These are phyloP conservation scores for Hyphopichia burtonii DNA, from an alignment of 1,139 yeast species.

Conservation along the genomic window DNA sequence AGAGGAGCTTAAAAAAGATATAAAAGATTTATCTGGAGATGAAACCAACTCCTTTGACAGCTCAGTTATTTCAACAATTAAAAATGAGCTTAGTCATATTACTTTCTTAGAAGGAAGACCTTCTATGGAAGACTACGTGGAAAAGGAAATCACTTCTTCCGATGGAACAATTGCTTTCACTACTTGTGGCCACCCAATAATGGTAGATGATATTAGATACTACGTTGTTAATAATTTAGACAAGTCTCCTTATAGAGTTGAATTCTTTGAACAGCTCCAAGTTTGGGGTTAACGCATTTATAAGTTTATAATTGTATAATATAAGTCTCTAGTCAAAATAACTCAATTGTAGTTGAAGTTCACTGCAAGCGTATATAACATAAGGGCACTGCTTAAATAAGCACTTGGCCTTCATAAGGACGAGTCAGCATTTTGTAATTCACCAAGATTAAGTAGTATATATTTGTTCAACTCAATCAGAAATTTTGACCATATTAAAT, in stretches of 20 bases:
- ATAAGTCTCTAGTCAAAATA: too few relatives aligned
- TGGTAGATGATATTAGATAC: constrained; percentile 39
- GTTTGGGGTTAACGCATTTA: constrained; percentile 8
- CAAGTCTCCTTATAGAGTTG: constrained; percentile 15
- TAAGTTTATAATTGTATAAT: too few relatives aligned
- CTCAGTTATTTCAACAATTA: constrained; percentile 6
- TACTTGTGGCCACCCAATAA: constrained; percentile 36
- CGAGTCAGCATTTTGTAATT: too few relatives aligned
- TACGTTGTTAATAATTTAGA: constrained; percentile 14
- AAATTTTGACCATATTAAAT: too few relatives aligned
- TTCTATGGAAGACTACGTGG: constrained; percentile 24
- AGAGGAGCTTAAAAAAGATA: background rate
- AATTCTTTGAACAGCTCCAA: constrained; percentile 20
- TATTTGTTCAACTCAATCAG: too few relatives aligned
- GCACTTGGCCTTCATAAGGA: too few relatives aligned
- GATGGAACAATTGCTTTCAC: constrained; percentile 36
- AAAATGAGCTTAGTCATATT: constrained; percentile 28
- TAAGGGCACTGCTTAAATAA: too few relatives aligned
- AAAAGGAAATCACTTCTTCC: constrained; percentile 27
- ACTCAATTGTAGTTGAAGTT: too few relatives aligned
- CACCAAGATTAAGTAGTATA: too few relatives aligned
- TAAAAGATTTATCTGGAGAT: constrained; percentile 1
- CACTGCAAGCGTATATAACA: too few relatives aligned
- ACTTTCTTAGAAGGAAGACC: constrained; percentile 46
- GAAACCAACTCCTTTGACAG: background rate